Percentiles rank a stretch among this genome's conserved stretches.
Evolutionary conservation across 2,329 filamentous ascomycete genomes (phyloP).

Genomic region (Domatiomyces globalis): DNA sequence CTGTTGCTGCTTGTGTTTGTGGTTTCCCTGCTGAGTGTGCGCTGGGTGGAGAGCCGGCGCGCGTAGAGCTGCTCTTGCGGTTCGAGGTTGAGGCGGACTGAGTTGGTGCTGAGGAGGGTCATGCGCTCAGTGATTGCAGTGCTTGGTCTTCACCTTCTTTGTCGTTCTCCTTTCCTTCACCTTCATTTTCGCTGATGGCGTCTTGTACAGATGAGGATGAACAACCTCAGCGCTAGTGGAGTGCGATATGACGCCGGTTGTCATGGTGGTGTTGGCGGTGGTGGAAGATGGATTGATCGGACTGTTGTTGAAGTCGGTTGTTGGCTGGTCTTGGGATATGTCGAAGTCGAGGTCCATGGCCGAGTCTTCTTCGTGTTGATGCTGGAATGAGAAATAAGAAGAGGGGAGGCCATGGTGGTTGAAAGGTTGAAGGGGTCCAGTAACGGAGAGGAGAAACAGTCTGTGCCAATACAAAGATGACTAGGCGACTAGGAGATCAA

Average conservation of each 20-base stretch:
- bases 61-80: slow-evolving; percentile 10
- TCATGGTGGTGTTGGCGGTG: too few species aligned
- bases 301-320: neutral
- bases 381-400: neutral
- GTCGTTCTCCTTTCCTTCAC: neutral
- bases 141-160: neutral
- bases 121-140: slow-evolving; percentile 3
- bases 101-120: slow-evolving; percentile 4
- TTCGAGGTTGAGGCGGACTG: slow-evolving; percentile 9
- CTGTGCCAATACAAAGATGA: neutral
- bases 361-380: neutral
- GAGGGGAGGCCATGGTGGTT: neutral
- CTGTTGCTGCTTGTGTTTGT: neutral
- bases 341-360: neutral
- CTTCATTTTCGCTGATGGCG: neutral
- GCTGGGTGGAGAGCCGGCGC: slow-evolving; percentile 9
- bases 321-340: neutral
- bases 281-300: neutral
- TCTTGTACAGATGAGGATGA: neutral
- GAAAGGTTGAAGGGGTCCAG: neutral
- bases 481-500: neutral
- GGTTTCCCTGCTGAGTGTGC: slow-evolving; percentile 5
- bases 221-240: neutral
- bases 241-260: neutral
- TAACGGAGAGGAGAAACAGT: too few species aligned